A percentile compares a stretch with the other conserved stretches of the same genome.
These are phyloP conservation scores for Dictyostelium purpureum DNA, from an alignment of 78 protist genomes.

Conservation along the genomic window DNA sequence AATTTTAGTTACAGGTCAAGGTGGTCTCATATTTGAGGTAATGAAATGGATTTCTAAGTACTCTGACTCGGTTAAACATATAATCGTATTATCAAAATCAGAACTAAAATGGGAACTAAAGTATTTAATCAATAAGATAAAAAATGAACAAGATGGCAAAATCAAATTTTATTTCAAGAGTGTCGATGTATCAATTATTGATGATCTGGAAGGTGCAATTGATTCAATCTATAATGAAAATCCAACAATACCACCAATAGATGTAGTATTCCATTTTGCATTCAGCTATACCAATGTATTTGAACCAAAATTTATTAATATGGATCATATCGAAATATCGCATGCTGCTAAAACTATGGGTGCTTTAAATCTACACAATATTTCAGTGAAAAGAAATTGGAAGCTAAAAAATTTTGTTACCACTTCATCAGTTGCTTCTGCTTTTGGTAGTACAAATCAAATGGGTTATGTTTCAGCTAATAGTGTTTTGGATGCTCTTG, in stretches of 20 bases:
- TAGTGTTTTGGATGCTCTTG: conserved; percentile 75
- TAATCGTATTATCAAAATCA: neutral
- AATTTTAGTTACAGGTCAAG: conserved; percentile 36
- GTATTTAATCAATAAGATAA: neutral
- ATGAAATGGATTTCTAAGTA: neutral
- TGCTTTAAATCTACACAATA: conserved; percentile 66
- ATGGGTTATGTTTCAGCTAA: conserved; percentile 84
- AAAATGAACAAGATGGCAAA: neutral
- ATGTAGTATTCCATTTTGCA: conserved; percentile 61
- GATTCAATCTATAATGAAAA: neutral
- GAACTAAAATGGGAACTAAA: conserved; percentile 14
- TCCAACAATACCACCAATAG: neutral
- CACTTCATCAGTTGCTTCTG: conserved; percentile 38
- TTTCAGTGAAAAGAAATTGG: neutral
- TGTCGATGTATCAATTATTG: neutral
- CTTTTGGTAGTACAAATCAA: conserved; percentile 7
- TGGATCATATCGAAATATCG: neutral
- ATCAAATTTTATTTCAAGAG: neutral
- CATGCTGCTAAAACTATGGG: conserved; percentile 79
- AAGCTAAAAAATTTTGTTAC: conserved; percentile 39
- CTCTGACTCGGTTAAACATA: neutral
- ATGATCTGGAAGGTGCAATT: neutral
- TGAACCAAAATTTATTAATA: conserved; percentile 3
- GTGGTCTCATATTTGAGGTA: neutral
- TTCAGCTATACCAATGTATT: neutral